These are phyloP conservation scores for Exophiala sp. DNA, from an alignment of 2,329 filamentous ascomycete genomes.

Conservation along the genomic window DNA sequence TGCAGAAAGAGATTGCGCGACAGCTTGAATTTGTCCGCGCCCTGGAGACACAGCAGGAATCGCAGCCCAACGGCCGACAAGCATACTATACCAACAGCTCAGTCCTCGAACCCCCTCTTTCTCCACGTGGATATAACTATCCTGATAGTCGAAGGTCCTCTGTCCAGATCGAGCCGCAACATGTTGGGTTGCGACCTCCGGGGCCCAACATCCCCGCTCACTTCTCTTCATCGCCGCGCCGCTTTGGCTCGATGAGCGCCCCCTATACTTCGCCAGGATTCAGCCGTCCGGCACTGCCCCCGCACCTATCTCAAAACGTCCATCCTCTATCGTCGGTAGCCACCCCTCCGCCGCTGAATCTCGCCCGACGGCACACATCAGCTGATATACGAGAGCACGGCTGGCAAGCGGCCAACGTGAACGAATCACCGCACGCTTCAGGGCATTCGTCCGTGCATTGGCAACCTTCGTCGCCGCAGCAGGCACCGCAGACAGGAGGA, in stretches of 20 bases:
- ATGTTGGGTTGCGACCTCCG: constrained; percentile 26
- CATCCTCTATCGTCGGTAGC: constrained; percentile 54
- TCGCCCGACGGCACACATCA: constrained; percentile 82
- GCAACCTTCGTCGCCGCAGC: constrained; percentile 52
- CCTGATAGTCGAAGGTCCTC: constrained; percentile 73
- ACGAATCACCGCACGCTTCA: constrained; percentile 59
- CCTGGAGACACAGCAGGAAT: constrained; percentile 59
- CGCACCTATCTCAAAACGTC: constrained; percentile 61
- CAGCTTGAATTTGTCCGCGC: constrained; percentile 54
- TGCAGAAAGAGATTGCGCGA: constrained; percentile 59
- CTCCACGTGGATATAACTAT: constrained; percentile 77
- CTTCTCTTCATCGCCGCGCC: constrained; percentile 68
- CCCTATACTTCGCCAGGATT: constrained; percentile 66
- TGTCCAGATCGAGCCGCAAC: constrained; percentile 52
- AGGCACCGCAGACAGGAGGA: constrained; percentile 32
- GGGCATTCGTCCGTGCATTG: constrained; percentile 57
- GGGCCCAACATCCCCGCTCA: constrained; percentile 49
- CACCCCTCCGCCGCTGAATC: constrained; percentile 56
- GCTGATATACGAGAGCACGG: constrained; percentile 90
- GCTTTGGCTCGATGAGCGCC: constrained; percentile 79
- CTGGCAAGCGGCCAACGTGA: constrained; percentile 52
- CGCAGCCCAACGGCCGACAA: constrained; percentile 57
- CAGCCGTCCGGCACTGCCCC: constrained; percentile 61
- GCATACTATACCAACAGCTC: constrained; percentile 56
- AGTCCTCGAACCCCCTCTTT: constrained; percentile 68